phyloP scores from a whole-genome alignment of 2,329 filamentous ascomycete species.

The Lasiodiplodia gonubiensis region DNA sequence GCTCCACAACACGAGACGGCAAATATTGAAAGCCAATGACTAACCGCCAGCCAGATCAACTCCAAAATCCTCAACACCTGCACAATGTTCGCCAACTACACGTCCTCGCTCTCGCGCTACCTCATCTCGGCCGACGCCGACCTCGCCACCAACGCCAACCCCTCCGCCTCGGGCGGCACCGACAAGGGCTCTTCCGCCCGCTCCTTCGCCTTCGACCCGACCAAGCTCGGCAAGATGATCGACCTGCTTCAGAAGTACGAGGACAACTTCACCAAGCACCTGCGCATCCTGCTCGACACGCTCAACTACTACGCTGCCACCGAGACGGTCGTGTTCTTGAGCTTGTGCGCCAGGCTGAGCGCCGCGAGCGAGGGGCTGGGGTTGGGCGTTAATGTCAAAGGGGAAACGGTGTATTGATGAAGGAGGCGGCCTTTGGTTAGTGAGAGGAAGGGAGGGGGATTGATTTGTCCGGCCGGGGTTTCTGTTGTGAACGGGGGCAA shows the following conservation, averaged over 20 bases:
- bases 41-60: slow-evolving; percentile 71
- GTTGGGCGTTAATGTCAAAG: slow-evolving; percentile 19
- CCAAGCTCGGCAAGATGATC: slow-evolving; percentile 74
- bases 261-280: slow-evolving; percentile 85
- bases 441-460: no score
- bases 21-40: no score
- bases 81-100: slow-evolving; percentile 91
- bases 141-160: slow-evolving; percentile 30
- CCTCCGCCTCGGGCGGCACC: slow-evolving; percentile 30
- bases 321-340: slow-evolving; percentile 91
- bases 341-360: slow-evolving; percentile 81
- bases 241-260: slow-evolving; percentile 93
- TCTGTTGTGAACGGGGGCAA: no score
- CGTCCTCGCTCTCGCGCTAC: slow-evolving; percentile 82
- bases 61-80: slow-evolving; percentile 97
- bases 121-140: slow-evolving; percentile 76
- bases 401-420: slow-evolving; percentile 15
- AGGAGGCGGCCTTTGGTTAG: no score
- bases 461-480: no score
- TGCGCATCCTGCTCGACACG: slow-evolving; percentile 92
- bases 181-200: slow-evolving; percentile 31
- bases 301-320: slow-evolving; percentile 97
- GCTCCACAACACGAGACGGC: slow-evolving; percentile 26
- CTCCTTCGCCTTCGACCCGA: slow-evolving; percentile 57
- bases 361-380: slow-evolving; percentile 58